Base-by-base conservation (phyloP, 1,284 basidiomycete species). In the Paramarasmius palmivorus region DNA sequence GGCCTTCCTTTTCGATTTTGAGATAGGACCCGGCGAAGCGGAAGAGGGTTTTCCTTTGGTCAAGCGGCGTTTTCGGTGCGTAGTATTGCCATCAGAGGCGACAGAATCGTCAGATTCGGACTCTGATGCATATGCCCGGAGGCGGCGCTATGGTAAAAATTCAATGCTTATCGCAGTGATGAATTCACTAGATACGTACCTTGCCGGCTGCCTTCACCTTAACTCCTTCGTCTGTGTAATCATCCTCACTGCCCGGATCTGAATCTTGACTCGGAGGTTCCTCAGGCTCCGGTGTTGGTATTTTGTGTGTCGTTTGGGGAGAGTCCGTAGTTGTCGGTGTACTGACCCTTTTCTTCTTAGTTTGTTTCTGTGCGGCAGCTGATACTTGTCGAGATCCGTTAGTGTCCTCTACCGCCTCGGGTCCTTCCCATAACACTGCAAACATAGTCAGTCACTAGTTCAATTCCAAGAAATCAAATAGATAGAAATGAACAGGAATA, bases 371-470 rank as follows among this genome's bases (percentile, higher is more conserved):
- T 12, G 56, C 49, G 29, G 29, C 7, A 32, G 29, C 12, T 36
- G 61, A 44, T 20, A 49, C 29, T 5, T 60, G 52, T 15, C 62
- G 59, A 39, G 56, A n/a, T 58, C 59, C 63, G 26, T 62, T 61
- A 40, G 59, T 55, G 44, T 74, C 75, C 57, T 86, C 78, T 46
- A 84, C 57, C 3, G 76, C 79, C 17, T 82, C 80, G 26, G 75
- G 69, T 1, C 81, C 85, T 63, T 90, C 88, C 86, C 86, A 90
- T 61, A 78, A 69, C 82, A 83, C 88, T 90, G 70, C 37, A 63
- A 53, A 26, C 52, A 56, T 57, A 61, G 41, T 48, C 51, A 49
- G 41, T 35, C 32, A 40, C 25, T 29, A 22, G 17, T 38, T 19
- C 17, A 14, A 34, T 32, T 45, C 34, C n/a, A 36, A 42, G 22